These are phyloP conservation scores for Penicillium olsonii DNA, from an alignment of 2,329 filamentous ascomycete genomes.

Conservation along the genomic window DNA sequence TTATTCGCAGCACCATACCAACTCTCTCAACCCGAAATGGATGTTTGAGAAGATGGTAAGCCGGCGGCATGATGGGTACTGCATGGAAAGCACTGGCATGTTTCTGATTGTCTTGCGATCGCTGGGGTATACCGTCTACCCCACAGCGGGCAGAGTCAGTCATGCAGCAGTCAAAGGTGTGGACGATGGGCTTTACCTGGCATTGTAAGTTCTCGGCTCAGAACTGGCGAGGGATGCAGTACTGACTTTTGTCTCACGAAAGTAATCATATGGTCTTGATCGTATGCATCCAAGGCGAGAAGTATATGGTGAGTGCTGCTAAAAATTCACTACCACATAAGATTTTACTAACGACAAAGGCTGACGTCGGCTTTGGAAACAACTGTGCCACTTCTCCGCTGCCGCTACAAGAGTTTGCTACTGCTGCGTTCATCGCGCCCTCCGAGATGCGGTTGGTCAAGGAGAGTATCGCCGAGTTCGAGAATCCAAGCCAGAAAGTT, in stretches of 20 bases:
- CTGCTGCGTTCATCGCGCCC: conserved; percentile 50
- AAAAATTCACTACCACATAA: not conserved
- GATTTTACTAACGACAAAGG: conserved; percentile 24
- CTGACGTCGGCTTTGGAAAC: conserved; percentile 67
- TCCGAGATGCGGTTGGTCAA: conserved; percentile 59
- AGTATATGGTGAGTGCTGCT: conserved; percentile 38
- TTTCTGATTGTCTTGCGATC: conserved; percentile 55
- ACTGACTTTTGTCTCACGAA: not conserved
- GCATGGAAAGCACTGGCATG: conserved; percentile 61
- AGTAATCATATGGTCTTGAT: conserved; percentile 63
- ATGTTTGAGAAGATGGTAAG: conserved; percentile 57
- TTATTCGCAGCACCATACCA: conserved; percentile 51
- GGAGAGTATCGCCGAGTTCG: conserved; percentile 49
- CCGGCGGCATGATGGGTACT: conserved; percentile 58
- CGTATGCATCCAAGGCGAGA: conserved; percentile 54
- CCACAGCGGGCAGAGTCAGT: conserved; percentile 55
- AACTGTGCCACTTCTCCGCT: conserved; percentile 62
- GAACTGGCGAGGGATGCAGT: not conserved
- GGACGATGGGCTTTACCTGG: conserved; percentile 44
- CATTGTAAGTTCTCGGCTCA: conserved; percentile 44
- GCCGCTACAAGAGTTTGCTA: conserved; percentile 48
- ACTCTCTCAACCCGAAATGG: conserved; percentile 52
- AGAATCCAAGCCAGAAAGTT: conserved; percentile 48
- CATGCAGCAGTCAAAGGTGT: conserved; percentile 35
- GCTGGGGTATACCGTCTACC: conserved; percentile 57